Percentiles rank a stretch among this genome's conserved stretches.
Evolutionary conservation across 1,284 basidiomycete species (phyloP).

Genomic region (Meripilus lineatus): DNA sequence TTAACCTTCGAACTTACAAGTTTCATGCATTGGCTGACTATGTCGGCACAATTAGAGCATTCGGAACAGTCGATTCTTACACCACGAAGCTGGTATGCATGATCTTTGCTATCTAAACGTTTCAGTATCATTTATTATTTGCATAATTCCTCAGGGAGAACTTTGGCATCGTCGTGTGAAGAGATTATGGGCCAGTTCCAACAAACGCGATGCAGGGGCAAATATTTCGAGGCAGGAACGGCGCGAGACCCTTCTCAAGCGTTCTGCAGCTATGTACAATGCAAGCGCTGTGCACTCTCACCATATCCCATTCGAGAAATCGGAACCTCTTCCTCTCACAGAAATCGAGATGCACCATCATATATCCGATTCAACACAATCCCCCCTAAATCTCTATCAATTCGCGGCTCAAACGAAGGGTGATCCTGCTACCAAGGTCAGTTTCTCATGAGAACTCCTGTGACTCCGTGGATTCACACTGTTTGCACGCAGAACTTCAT

Average conservation of each 20-base stretch:
- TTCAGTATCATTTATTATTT: not conserved
- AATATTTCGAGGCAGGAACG: slow-evolving; percentile 8
- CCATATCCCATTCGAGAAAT: not conserved
- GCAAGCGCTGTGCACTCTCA: not conserved
- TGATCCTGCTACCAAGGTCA: slow-evolving; percentile 4
- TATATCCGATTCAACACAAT: not conserved
- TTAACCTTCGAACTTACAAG: slow-evolving; percentile 21
- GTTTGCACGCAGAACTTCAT: slow-evolving; percentile 18
- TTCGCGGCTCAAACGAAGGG: not conserved
- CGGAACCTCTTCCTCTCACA: not conserved
- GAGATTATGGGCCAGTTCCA: slow-evolving; percentile 9
- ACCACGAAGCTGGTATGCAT: slow-evolving; percentile 25
- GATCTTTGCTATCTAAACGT: not conserved
- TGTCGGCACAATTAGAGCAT: slow-evolving; percentile 8
- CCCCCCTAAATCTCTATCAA: not conserved
- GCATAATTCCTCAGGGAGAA: slow-evolving; percentile 17
- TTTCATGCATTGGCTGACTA: slow-evolving; percentile 22
- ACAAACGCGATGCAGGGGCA: slow-evolving; percentile 3
- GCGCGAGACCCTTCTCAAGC: not conserved
- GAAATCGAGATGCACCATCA: slow-evolving; percentile 5
- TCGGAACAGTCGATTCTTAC: slow-evolving; percentile 22
- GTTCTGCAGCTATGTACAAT: too few relatives aligned
- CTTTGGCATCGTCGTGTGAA: slow-evolving; percentile 15
- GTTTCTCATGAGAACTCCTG: not conserved
- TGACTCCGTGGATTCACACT: not conserved